Conservation (phyloP, 768 basidiomycete species). For the Tylopilus sp. region DNA sequence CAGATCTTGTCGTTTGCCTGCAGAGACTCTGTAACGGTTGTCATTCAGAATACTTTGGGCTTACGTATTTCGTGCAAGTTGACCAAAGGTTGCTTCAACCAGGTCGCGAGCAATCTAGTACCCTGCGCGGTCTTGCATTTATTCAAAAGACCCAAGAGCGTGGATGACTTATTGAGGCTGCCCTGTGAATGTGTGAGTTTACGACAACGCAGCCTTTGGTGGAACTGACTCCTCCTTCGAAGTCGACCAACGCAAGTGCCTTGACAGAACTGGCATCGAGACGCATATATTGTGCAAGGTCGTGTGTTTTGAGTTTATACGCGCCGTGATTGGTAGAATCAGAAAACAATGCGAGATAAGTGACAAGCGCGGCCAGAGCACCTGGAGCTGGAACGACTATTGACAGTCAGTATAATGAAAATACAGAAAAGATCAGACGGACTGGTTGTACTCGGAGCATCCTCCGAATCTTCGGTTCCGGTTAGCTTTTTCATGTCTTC, state of each 20-base stretch:
- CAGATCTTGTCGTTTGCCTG: slow-evolving; percentile 83
- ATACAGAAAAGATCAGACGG: neutral
- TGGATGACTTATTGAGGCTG: slow-evolving; percentile 74
- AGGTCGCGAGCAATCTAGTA: slow-evolving; percentile 77
- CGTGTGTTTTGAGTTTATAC: slow-evolving; percentile 81
- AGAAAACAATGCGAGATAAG: slow-evolving; percentile 75
- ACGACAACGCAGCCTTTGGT: neutral
- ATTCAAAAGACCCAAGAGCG: slow-evolving; percentile 85
- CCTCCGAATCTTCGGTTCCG: slow-evolving; percentile 29
- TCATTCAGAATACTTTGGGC: slow-evolving; percentile 26
- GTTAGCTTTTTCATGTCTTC: slow-evolving; percentile 61
- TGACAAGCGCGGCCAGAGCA: slow-evolving; percentile 76
- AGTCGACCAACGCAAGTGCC: slow-evolving; percentile 82
- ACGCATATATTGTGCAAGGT: slow-evolving; percentile 92
- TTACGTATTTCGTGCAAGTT: slow-evolving; percentile 90
- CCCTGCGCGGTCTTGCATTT: slow-evolving; percentile 97
- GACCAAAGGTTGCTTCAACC: slow-evolving; percentile 95
- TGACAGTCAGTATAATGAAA: slow-evolving; percentile 22
- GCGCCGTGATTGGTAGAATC: slow-evolving; percentile 77
- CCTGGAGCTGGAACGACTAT: slow-evolving; percentile 70
- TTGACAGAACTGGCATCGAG: slow-evolving; percentile 92
- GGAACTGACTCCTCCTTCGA: slow-evolving; percentile 40
- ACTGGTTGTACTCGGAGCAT: slow-evolving; percentile 14
- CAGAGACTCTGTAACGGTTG: neutral
- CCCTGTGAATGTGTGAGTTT: slow-evolving; percentile 34